Conservation (phyloP, 2,329 filamentous ascomycete species). For the Diaporthe sp. region DNA sequence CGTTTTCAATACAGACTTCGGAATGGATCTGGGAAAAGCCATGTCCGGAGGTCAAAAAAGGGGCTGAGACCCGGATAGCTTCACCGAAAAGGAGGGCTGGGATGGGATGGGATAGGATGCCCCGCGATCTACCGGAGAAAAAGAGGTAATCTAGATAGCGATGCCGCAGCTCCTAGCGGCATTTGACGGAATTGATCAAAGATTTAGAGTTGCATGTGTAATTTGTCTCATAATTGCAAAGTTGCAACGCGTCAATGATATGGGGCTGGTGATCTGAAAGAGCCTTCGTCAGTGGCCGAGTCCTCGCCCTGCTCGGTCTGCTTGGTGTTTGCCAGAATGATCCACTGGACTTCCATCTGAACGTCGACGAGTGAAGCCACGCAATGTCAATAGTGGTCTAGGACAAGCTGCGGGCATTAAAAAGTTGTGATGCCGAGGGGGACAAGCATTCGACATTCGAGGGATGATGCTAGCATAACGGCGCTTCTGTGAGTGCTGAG, state of each 20-base stretch:
- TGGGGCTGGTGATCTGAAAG: constrained; percentile 20
- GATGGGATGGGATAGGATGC: constrained; percentile 11
- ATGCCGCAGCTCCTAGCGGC: constrained; percentile 17
- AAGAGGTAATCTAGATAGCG: constrained; percentile 27
- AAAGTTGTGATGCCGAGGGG: not conserved
- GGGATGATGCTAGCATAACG: constrained; percentile 31
- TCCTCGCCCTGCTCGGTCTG: not conserved
- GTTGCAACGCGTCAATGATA: constrained; percentile 26
- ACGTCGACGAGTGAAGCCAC: not conserved
- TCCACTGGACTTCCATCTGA: not conserved
- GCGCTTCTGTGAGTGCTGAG: constrained; percentile 23
- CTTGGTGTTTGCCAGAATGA: not conserved
- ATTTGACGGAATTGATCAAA: not conserved
- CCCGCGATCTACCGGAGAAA: constrained; percentile 27
- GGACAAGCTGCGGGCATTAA: not conserved
- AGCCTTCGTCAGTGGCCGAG: not conserved
- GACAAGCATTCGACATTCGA: not conserved
- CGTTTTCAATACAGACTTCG: not conserved
- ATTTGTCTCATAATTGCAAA: constrained; percentile 35
- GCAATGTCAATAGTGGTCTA: not conserved
- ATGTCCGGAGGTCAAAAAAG: constrained; percentile 31
- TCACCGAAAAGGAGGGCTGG: constrained; percentile 26
- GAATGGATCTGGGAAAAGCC: not conserved
- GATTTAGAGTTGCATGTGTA: constrained; percentile 35
- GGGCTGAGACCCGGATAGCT: constrained; percentile 29